Base-by-base conservation (phyloP, 23 red algal genomes). In the Gracilaria gracilis region DNA sequence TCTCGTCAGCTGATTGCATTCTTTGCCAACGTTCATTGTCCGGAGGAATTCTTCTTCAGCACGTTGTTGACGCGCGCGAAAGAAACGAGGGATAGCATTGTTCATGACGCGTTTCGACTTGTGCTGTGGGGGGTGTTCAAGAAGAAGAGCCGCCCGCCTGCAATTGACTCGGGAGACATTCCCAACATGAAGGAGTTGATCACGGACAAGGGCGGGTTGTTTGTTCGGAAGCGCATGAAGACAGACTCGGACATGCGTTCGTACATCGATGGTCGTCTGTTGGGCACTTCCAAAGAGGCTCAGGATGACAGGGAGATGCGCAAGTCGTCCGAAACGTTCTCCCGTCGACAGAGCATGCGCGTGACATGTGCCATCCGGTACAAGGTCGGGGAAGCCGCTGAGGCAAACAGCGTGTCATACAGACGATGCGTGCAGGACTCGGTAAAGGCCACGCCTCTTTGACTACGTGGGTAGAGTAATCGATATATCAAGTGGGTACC, bases 41-140 rank as follows among this genome's bases (percentile, higher is more conserved):
- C 85, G 9, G 62, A 64, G n/a, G 80, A 93, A 57, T 80, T 83
- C 55, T 93, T 83, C 67, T 93, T 93, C 57, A 71, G 74, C 2
- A 93, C 91, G 28, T 35, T 93, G 20, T 44, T 83, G 9, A 62
- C 38, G 6, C 84, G 78, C 57, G 47, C 54, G 49, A 44, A 35
- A 6, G 48, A 81, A 29, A 85, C 62, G 21, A 67, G 76, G 24
- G 42, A 54, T 8, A 86, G 80, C 28, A 49, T 79, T 57, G 79
- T 84, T 21, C 67, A 70, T 23, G 57, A 75, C 67, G 46, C 57
- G 54, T 83, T 93, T n/a, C 77, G 91, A 20, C 54, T 61, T 13
- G 78, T 93, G 36, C 70, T 79, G 0, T 93, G 91, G 91, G 70
- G 61, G 13, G 67, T 73, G 33, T 44, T 73, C 7, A 37, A 44